A percentile compares a stretch with the other conserved stretches of the same genome.
Conservation (phyloP, 441 rosid genomes). For the Erysimum pusillum region DNA sequence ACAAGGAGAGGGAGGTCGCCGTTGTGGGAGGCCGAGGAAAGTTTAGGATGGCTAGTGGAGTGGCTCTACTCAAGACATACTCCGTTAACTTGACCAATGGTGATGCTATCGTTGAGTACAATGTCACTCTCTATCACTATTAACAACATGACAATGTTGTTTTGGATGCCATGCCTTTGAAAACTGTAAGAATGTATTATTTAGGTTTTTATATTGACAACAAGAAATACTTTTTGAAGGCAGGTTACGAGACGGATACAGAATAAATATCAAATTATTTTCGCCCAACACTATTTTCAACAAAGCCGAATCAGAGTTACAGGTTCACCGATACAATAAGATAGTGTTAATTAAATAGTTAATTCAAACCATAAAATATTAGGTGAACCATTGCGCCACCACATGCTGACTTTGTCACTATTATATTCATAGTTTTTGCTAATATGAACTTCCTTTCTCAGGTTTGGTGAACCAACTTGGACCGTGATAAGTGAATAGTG, state of each 20-base stretch:
- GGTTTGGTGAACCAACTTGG: slow-evolving; percentile 42
- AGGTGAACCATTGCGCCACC: slow-evolving; percentile 45
- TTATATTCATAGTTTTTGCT: background rate
- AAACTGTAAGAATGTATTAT: background rate
- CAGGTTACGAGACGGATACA: too few relatives aligned
- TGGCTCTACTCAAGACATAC: slow-evolving; percentile 52
- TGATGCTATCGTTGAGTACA: slow-evolving; percentile 58
- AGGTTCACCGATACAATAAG: slow-evolving; percentile 5
- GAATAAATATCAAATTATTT: too few relatives aligned
- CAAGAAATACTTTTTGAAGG: too few relatives aligned
- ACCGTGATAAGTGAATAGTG: background rate
- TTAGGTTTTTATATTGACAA: too few relatives aligned
- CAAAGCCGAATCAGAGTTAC: slow-evolving; percentile 1
- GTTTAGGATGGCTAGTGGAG: slow-evolving; percentile 61
- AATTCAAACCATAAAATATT: slow-evolving; percentile 13
- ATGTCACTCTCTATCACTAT: slow-evolving; percentile 56
- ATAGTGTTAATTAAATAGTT: background rate
- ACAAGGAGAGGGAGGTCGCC: slow-evolving; percentile 61
- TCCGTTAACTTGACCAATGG: slow-evolving; percentile 45
- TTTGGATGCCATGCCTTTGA: too few relatives aligned
- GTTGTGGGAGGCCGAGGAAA: slow-evolving; percentile 65
- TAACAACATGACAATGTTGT: slow-evolving; percentile 13
- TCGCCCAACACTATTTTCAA: background rate
- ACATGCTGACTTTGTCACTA: slow-evolving; percentile 33
- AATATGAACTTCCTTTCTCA: background rate